Percentiles rank a stretch among this genome's conserved stretches.
Evolutionary conservation across 2,329 filamentous ascomycete genomes (phyloP).

Genomic region (Fusarium sp.): DNA sequence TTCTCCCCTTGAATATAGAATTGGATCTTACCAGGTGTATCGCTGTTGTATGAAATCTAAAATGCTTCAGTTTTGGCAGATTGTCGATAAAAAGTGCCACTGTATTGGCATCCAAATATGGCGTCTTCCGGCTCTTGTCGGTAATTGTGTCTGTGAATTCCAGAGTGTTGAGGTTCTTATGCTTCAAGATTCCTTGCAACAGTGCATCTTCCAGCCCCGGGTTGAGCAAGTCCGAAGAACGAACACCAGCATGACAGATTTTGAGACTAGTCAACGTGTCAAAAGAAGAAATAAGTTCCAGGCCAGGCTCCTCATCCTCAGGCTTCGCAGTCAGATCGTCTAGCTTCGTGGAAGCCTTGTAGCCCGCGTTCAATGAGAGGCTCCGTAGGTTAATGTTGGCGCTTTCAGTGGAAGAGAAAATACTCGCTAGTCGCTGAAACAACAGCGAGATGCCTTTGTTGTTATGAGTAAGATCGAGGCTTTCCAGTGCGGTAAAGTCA

Average conservation of each 20-base stretch:
- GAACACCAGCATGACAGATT: conserved; percentile 6
- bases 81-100: conserved; percentile 19
- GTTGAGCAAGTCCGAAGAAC: neutral
- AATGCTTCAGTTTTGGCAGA: conserved; percentile 12
- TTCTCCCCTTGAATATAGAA: rapidly evolving
- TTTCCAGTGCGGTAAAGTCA: conserved; percentile 19
- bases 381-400: conserved; percentile 2
- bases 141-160: conserved; percentile 1
- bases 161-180: conserved; percentile 22
- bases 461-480: neutral
- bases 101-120: conserved; percentile 18
- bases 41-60: conserved; percentile 19
- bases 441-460: neutral
- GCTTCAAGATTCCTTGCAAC: conserved; percentile 31
- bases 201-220: conserved; percentile 12
- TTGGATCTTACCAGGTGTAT: conserved; percentile 7
- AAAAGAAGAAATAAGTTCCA: conserved; percentile 32
- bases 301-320: neutral
- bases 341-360: neutral
- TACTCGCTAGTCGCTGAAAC: neutral
- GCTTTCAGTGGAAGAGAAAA: neutral
- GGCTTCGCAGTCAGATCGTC: rapidly evolving
- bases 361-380: neutral
- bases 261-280: conserved; percentile 18
- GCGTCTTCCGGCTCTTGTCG: neutral